Evolutionary conservation across 208 protist species (phyloP), one percentile per base, ranked within the genome.

Genomic region (Wallacemonas sp.): DNA sequence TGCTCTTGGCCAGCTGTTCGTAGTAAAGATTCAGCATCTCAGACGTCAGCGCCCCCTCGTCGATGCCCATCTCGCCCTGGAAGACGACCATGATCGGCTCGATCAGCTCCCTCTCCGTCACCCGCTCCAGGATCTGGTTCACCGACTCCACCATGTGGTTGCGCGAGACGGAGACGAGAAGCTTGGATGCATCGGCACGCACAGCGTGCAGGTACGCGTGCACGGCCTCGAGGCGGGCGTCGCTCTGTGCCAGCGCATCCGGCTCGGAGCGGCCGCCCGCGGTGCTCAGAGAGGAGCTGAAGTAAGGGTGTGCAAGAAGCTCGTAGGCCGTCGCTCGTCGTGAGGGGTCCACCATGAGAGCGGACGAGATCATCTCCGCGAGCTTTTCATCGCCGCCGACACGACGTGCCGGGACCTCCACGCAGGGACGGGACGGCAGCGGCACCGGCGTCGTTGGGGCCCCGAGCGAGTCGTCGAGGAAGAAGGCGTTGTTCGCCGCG

Each of bases 1-100:
- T 79, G n/a, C 61, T 36, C 12, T 39, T 49, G 17, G 81, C 75
- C 47, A 87, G 19, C 63, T 90, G 84, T n/a, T 83, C 75, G 57
- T 84, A 90, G 54, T 83, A 90, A 21, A 87, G 36, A 52, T 81
- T 86, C 23, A 91, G 70, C 85, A 91, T 87, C 70, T 90, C 80
- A 2, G 80, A 80, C 21, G 85, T 86, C 19, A 91, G 71, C 2
- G 81, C 85, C 19, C 81, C 85, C 43, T 91, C 81, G 66, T 91
- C 85, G 33, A 91, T 84, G 65, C 81, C 85, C 27, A 60, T 43
- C 74, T 91, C 85, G 27, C 85, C 85, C 57, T 91, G 85, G 36
- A 87, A 91, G 24, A 91, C 85, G 5, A 87, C 80, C 76, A 88
- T 86, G 55, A 88, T 80, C 9, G 80, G 81, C 34, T 61, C 61